phyloP scores from a whole-genome alignment of 306 rosid genomes.

The Prunus kanzakura region DNA sequence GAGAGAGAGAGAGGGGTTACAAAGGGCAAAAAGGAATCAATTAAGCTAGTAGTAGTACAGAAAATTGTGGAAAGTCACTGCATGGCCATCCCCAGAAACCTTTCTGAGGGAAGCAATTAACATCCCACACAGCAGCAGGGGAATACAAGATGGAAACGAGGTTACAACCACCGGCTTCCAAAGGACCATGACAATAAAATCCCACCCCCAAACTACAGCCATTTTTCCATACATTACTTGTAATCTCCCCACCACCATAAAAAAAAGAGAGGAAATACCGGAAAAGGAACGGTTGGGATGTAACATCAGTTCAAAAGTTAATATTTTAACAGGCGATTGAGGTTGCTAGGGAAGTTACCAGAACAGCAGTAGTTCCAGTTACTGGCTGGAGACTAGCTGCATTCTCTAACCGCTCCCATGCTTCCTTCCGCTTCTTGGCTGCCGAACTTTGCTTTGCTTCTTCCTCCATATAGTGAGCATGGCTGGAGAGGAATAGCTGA shows the following conservation, averaged over 20 bases:
- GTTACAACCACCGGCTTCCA: constrained; percentile 48
- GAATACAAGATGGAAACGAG: constrained; percentile 24
- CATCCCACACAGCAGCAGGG: constrained; percentile 25
- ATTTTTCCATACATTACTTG: constrained; percentile 31
- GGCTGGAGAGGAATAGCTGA: constrained; percentile 60
- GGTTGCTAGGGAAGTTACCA: constrained; percentile 58
- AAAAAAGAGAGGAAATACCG: constrained; percentile 25
- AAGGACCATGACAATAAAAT: constrained; percentile 27
- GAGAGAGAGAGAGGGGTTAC: not conserved
- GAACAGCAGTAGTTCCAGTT: constrained; percentile 74
- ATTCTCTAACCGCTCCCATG: constrained; percentile 73
- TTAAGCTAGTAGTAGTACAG: constrained; percentile 32
- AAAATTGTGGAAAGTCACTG: constrained; percentile 37
- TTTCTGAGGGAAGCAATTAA: constrained; percentile 25
- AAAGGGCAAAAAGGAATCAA: constrained; percentile 10
- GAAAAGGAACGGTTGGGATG: constrained; percentile 17
- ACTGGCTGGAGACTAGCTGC: constrained; percentile 72
- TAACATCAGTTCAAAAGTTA: constrained; percentile 15
- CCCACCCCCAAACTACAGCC: constrained; percentile 41
- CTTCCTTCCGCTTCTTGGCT: constrained; percentile 64
- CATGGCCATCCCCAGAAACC: constrained; percentile 40
- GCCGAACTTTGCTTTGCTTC: constrained; percentile 43
- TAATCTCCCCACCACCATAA: constrained; percentile 31
- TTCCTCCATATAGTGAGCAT: constrained; percentile 58
- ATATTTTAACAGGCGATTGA: constrained; percentile 38